phyloP scores from a whole-genome alignment of 2,329 filamentous ascomycete genomes.

The Beauveria bassiana region DNA sequence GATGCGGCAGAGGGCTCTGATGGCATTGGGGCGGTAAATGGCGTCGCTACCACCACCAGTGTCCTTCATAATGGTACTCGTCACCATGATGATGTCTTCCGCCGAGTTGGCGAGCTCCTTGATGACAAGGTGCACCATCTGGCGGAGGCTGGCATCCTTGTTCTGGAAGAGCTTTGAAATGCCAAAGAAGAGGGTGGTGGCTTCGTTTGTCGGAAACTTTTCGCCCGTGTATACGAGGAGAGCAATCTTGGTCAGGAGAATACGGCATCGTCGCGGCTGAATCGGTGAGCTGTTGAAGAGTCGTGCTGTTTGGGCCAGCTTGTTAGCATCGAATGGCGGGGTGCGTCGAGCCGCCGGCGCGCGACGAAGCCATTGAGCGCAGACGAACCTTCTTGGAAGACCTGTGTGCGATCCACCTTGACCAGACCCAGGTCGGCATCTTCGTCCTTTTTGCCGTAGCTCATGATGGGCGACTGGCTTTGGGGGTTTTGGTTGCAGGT shows the following conservation, averaged over 20 bases:
- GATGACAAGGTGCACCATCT: conserved; percentile 98
- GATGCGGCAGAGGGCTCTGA: conserved; percentile 88
- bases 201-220: conserved; percentile 94
- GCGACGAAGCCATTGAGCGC: conserved; percentile 18
- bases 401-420: conserved; percentile 94
- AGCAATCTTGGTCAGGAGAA: conserved; percentile 93
- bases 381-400: conserved; percentile 90
- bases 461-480: conserved; percentile 58
- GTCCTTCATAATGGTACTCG: conserved; percentile 99
- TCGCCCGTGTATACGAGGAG: conserved; percentile 95
- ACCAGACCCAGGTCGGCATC: conserved; percentile 89
- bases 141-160: conserved; percentile 93
- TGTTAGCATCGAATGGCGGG: conserved; percentile 28
- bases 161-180: conserved; percentile 99
- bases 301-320: conserved; percentile 55
- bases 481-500: conserved; percentile 24
- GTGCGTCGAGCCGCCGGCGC: conserved; percentile 13
- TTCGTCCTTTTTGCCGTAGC: conserved; percentile 98
- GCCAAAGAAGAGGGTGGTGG: conserved; percentile 95
- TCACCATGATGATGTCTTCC: conserved; percentile 99
- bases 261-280: conserved; percentile 93
- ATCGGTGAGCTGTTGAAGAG: conserved; percentile 97
- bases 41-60: conserved; percentile 91
- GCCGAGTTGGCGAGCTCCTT: conserved; percentile 95
- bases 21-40: conserved; percentile 91